These are phyloP conservation scores for Podaxis mareebaensis DNA, from an alignment of 768 basidiomycete species.

Conservation along the genomic window DNA sequence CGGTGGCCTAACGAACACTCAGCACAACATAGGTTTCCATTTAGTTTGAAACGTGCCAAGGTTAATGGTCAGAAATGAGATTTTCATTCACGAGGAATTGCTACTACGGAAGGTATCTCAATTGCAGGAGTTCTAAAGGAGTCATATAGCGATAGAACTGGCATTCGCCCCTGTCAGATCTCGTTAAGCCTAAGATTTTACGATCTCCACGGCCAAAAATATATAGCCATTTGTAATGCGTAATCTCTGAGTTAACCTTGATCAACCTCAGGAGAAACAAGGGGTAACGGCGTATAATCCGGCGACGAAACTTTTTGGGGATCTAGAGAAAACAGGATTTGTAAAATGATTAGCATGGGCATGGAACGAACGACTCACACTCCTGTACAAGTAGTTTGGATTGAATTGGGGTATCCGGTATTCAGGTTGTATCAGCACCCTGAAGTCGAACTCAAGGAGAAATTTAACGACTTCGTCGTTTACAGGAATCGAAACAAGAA, in stretches of 20 bases:
- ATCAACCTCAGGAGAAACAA: neutral
- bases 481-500: neutral
- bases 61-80: no score
- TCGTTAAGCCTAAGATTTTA: neutral
- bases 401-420: neutral
- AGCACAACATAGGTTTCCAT: no score
- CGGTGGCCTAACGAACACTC: no score
- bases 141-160: neutral
- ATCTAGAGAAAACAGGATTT: neutral
- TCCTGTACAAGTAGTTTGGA: neutral
- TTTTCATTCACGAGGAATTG: no score
- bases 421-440: neutral
- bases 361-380: neutral
- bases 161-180: neutral
- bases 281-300: neutral
- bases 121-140: neutral
- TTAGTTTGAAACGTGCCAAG: no score
- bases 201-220: neutral
- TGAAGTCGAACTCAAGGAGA: neutral
- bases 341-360: neutral
- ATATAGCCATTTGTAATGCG: neutral
- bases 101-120: neutral
- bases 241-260: neutral
- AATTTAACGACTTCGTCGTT: neutral
- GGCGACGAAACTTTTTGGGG: neutral